These are phyloP conservation scores for Tylopilus sp. DNA, from an alignment of 768 basidiomycete genomes.

Conservation along the genomic window DNA sequence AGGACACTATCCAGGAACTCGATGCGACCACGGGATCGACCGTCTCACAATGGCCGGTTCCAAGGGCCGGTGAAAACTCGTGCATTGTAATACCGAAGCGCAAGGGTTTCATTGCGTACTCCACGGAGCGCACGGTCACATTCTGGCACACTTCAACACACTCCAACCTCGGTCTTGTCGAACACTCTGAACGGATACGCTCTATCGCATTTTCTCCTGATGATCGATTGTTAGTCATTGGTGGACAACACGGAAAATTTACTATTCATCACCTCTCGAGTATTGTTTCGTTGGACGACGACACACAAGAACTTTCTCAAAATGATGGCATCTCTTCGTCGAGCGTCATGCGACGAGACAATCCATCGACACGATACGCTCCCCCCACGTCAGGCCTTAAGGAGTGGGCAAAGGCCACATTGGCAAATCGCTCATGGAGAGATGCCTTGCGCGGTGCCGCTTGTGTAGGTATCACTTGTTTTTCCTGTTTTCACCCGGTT, in stretches of 20 bases:
- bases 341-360: too few relatives aligned
- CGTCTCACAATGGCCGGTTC: background rate
- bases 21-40: background rate
- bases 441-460: too few relatives aligned
- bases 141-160: background rate
- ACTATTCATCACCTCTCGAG: background rate
- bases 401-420: too few relatives aligned
- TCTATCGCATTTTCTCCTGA: background rate
- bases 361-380: too few relatives aligned
- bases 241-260: background rate
- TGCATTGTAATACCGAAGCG: background rate
- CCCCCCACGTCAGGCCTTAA: too few relatives aligned
- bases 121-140: background rate
- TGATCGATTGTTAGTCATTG: background rate
- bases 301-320: too few relatives aligned
- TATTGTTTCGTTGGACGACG: background rate
- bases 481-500: too few relatives aligned
- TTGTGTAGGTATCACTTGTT: too few relatives aligned
- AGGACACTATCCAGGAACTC: background rate
- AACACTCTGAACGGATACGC: background rate
- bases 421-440: too few relatives aligned
- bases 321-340: background rate
- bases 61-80: background rate
- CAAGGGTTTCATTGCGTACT: background rate
- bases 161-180: background rate